These are phyloP conservation scores for Neopestalotiopsis clavispora DNA, from an alignment of 2,329 filamentous ascomycete species.

Conservation along the genomic window DNA sequence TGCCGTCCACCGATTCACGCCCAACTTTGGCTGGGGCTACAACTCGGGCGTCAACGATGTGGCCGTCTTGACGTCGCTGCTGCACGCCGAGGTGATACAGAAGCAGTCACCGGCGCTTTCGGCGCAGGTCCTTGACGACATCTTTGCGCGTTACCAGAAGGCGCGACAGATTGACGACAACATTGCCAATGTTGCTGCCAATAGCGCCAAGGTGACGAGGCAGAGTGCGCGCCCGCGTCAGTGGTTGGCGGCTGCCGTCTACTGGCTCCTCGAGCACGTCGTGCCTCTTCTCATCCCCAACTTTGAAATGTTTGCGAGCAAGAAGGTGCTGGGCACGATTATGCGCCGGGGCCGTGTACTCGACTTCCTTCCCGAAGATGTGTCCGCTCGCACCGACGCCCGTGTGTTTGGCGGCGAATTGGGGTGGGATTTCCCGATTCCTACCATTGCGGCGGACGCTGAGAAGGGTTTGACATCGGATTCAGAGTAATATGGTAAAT, in stretches of 20 bases:
- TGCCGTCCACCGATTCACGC: constrained; percentile 8
- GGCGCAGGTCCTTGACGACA: neutral
- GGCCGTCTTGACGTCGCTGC: constrained; percentile 8
- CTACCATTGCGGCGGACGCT: neutral
- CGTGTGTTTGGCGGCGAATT: constrained; percentile 5
- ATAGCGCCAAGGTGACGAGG: constrained; percentile 3
- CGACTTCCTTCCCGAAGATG: constrained; percentile 5
- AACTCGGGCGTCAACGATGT: constrained; percentile 12
- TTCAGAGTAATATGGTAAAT: neutral
- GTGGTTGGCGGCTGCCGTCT: constrained; percentile 3
- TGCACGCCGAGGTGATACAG: constrained; percentile 3
- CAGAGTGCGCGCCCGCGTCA: constrained; percentile 9
- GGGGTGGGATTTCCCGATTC: constrained; percentile 5
- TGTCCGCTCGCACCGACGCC: neutral
- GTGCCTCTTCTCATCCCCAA: neutral
- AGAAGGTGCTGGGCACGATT: neutral
- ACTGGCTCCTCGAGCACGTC: constrained; percentile 8
- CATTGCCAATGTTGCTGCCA: constrained; percentile 3
- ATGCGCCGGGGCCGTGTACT: constrained; percentile 5
- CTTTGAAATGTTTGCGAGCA: constrained; percentile 8
- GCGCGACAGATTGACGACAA: constrained; percentile 9
- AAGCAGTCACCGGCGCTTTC: neutral
- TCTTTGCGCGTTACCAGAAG: constrained; percentile 7
- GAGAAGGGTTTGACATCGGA: neutral
- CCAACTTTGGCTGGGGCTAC: constrained; percentile 9